Base-by-base conservation (phyloP, 306 rosid genomes). In the Prunus campanulata region DNA sequence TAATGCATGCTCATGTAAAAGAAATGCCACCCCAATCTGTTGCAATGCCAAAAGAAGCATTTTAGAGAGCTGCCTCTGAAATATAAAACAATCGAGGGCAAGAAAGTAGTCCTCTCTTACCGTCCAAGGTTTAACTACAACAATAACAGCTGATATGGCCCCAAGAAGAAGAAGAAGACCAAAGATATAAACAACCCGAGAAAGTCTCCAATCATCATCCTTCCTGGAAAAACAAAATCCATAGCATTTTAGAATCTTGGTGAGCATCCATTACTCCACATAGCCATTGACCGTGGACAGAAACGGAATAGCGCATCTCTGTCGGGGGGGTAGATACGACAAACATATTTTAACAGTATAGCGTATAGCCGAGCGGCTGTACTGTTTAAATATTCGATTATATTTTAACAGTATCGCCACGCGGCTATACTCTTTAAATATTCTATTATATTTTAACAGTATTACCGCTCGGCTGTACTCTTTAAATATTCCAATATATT, bases 151-250 rank as follows among this genome's bases (percentile, higher is more conserved):
- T 64, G 99, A 86, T 80, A 96, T 96, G 68, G 96, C 99, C 67
- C 97, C 96, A 70, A 96, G 92, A 71, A 96, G 86, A 74, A 96
- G 86, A 74, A 92, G 86, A 78, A 96, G 96, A 54, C 99, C 99
- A 71, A 92, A 91, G 65, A 84, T 86, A 85, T 88, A 89, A 70
- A 96, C 99, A 78, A 89, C 97, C 54, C 86, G 89, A 69, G 99
- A 92, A 83, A 96, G 98, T 60, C 77, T 96, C 99, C 99, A 96
- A 77, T 80, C 90, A 88, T 96, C 99, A 80, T 92, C 99, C 88
- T 90, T 96, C 99, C 99, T 96, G 85, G 66, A 86, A 89, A 81
- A 76, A 77, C 39, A 73, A 65, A 67, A 70, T 12, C 57, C 79
- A 73, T 60, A 59, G 73, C 66, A 84, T 20, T 60, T 78, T 54